Evolutionary conservation across 2,329 filamentous ascomycete genomes (phyloP).

Genomic region (Hypoxylon sp.): DNA sequence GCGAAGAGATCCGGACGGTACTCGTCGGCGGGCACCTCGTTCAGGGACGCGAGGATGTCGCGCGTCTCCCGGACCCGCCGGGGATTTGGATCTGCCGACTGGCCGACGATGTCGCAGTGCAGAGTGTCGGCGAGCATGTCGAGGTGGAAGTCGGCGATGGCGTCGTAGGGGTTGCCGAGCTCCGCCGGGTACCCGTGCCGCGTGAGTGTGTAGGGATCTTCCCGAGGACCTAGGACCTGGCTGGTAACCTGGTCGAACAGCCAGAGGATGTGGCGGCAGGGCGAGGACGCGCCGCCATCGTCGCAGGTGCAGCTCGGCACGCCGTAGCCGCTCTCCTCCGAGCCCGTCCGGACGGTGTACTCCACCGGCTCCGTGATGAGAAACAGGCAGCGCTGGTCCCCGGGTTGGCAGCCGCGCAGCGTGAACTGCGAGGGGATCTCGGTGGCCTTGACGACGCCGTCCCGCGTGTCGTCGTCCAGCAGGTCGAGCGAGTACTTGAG

Average conservation of each 20-base stretch:
- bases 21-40: slow-evolving; percentile 53
- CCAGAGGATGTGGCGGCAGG: slow-evolving; percentile 66
- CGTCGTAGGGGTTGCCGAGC: slow-evolving; percentile 61
- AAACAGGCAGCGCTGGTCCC: slow-evolving; percentile 64
- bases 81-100: slow-evolving; percentile 45
- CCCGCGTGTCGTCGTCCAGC: slow-evolving; percentile 52
- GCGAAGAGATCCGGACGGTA: slow-evolving; percentile 62
- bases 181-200: slow-evolving; percentile 58
- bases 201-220: slow-evolving; percentile 57
- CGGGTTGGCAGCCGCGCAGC: slow-evolving; percentile 62
- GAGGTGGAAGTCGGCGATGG: slow-evolving; percentile 64
- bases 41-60: slow-evolving; percentile 63
- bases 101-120: slow-evolving; percentile 59
- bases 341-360: slow-evolving; percentile 63
- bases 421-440: slow-evolving; percentile 62
- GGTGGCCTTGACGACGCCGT: slow-evolving; percentile 59
- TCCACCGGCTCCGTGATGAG: slow-evolving; percentile 67
- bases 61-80: slow-evolving; percentile 62
- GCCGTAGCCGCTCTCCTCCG: slow-evolving; percentile 54
- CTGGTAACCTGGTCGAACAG: slow-evolving; percentile 65
- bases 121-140: slow-evolving; percentile 64
- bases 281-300: slow-evolving; percentile 47
- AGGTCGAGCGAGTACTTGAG: slow-evolving; percentile 51
- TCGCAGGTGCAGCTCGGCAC: slow-evolving; percentile 62
- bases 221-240: slow-evolving; percentile 58